Percentiles rank a stretch among this genome's conserved stretches.
These are phyloP conservation scores for Oryza nivara DNA, from an alignment of 176 grass and related monocot species.

Conservation along the genomic window DNA sequence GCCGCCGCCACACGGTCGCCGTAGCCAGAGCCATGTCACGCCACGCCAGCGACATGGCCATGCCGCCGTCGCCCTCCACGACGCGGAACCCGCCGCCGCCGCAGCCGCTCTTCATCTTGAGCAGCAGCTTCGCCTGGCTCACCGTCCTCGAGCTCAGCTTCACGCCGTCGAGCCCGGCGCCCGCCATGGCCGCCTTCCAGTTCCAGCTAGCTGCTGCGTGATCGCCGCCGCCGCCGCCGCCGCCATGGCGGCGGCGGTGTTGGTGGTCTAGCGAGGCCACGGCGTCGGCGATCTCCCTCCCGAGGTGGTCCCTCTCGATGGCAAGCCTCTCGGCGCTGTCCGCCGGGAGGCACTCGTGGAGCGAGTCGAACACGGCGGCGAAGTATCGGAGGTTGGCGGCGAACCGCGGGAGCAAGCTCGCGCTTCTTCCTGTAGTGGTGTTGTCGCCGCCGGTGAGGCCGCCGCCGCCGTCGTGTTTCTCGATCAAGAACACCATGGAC, in stretches of 20 bases:
- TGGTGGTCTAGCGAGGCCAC: conserved; percentile 11
- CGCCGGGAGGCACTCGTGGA: conserved; percentile 73
- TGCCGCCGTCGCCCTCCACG: conserved; percentile 46
- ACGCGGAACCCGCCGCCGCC: conserved; percentile 60
- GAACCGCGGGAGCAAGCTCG: conserved; percentile 52
- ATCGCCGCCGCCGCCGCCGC: background rate
- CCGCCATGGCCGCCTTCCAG: conserved; percentile 62
- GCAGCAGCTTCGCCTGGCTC: conserved; percentile 91
- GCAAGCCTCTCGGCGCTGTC: conserved; percentile 68
- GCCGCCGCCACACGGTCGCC: conserved; percentile 56
- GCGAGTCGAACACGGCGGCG: conserved; percentile 73
- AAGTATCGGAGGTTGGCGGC: conserved; percentile 62
- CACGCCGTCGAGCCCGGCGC: conserved; percentile 53
- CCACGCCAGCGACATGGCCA: conserved; percentile 64
- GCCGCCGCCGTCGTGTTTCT: conserved; percentile 33
- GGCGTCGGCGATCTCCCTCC: conserved; percentile 59
- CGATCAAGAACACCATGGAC: conserved; percentile 63
- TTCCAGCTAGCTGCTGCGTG: background rate
- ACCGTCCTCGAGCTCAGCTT: conserved; percentile 68
- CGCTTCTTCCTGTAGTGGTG: background rate
- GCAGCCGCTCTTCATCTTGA: conserved; percentile 75
- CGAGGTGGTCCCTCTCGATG: conserved; percentile 80
- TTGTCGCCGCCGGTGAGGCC: too few species aligned
- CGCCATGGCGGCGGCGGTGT: too few species aligned
- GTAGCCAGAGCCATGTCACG: conserved; percentile 54